phyloP scores from a whole-genome alignment of 129 eudicot genomes.

The Cynara cardunculus region DNA sequence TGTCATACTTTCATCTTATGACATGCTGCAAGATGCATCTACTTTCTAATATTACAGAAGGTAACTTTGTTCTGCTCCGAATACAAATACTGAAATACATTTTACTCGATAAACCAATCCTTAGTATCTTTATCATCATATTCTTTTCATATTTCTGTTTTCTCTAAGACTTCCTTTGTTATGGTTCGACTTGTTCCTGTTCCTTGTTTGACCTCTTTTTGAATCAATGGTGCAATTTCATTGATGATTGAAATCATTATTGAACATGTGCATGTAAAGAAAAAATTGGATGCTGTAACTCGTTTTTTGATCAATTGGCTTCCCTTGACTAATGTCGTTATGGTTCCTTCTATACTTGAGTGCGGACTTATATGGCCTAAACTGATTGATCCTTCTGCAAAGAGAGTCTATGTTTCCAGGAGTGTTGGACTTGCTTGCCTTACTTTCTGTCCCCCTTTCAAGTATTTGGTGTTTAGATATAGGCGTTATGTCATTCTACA shows the following conservation, averaged over 20 bases:
- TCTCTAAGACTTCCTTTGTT: not conserved
- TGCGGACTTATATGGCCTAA: not conserved
- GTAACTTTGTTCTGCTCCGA: not conserved
- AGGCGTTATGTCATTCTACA: not conserved
- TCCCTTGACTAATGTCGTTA: not conserved
- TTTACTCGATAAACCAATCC: not conserved
- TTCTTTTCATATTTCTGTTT: not conserved
- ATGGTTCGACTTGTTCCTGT: not conserved
- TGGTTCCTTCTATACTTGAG: not conserved
- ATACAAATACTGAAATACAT: not conserved
- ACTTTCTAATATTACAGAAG: not conserved
- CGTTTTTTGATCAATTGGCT: not conserved
- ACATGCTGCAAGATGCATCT: not conserved
- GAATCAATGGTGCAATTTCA: not conserved
- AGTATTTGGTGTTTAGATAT: not conserved
- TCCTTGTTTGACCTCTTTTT: not conserved
- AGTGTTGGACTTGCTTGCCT: not conserved
- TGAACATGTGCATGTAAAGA: not conserved
- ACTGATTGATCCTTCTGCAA: not conserved
- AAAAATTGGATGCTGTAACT: not conserved
- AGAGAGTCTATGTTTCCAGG: not conserved
- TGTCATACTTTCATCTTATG: too few species aligned
- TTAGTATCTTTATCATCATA: not conserved
- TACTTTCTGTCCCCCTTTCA: not conserved
- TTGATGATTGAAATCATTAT: not conserved